Conservation (phyloP, 805 yeast genomes). For the Kluyveromyces lactis region DNA sequence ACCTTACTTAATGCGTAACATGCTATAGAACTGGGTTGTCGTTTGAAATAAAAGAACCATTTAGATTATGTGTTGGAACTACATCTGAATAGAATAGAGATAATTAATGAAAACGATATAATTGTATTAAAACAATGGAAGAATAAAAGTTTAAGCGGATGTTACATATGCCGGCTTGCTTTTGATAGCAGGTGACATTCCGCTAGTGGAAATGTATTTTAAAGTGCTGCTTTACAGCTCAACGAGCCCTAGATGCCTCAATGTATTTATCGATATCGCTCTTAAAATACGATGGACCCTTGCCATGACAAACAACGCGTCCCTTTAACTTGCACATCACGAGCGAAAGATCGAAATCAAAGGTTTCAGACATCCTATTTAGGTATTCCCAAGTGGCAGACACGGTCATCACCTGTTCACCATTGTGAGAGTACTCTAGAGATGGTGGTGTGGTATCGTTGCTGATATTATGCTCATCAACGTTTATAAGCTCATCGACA, state of each 20-base stretch:
- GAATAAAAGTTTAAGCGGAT: too few relatives aligned
- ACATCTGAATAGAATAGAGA: too few relatives aligned
- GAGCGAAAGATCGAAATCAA: constrained; percentile 44
- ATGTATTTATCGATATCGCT: constrained; percentile 11
- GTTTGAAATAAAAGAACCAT: too few relatives aligned
- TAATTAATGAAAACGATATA: too few relatives aligned
- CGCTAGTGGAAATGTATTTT: too few relatives aligned
- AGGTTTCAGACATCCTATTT: constrained; percentile 39
- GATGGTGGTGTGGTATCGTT: constrained; percentile 16
- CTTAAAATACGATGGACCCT: constrained; percentile 39
- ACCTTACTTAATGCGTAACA: too few relatives aligned
- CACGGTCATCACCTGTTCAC: constrained; percentile 50
- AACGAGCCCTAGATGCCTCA: background rate
- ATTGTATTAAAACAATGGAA: too few relatives aligned
- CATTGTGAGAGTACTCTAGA: constrained; percentile 16
- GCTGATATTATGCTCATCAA: background rate
- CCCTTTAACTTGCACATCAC: constrained; percentile 58
- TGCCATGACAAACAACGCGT: constrained; percentile 68
- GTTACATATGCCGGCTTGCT: too few relatives aligned
- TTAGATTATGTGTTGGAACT: too few relatives aligned
- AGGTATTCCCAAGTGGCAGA: constrained; percentile 83
- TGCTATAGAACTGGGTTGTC: too few relatives aligned
- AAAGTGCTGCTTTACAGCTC: too few relatives aligned
- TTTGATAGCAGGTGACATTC: too few relatives aligned
- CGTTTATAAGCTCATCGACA: constrained; percentile 1